These are phyloP conservation scores for Rubus idaeus DNA, from an alignment of 306 rosid species.

Conservation along the genomic window DNA sequence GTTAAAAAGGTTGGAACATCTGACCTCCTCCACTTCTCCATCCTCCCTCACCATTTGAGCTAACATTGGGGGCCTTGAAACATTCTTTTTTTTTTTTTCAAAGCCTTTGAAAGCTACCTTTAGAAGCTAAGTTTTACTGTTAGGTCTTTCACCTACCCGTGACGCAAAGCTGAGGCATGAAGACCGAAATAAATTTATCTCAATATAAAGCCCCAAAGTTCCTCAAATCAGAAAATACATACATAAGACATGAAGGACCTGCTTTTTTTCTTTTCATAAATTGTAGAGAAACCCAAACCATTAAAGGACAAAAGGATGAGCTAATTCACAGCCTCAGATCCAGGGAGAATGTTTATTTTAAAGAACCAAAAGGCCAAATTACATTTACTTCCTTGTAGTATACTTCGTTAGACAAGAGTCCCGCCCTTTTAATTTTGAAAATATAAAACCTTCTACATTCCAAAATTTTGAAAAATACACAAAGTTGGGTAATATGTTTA, in stretches of 20 bases:
- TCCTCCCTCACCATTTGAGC: too few relatives aligned
- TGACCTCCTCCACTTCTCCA: too few relatives aligned
- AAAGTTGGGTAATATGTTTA: background rate
- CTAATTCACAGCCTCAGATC: background rate
- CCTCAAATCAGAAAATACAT: too few relatives aligned
- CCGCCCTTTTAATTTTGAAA: background rate
- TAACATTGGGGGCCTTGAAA: too few relatives aligned
- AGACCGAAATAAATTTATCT: too few relatives aligned
- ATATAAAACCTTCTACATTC: background rate
- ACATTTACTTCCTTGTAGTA: background rate
- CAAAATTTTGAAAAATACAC: background rate
- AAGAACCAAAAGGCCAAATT: background rate
- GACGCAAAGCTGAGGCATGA: too few relatives aligned
- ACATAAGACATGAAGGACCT: background rate
- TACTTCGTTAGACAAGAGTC: background rate
- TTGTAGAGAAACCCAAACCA: background rate
- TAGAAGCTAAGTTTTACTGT: too few relatives aligned
- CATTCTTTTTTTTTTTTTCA: too few relatives aligned
- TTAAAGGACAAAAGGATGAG: background rate
- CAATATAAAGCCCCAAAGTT: too few relatives aligned
- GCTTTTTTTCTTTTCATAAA: background rate
- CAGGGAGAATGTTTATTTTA: background rate
- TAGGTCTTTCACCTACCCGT: too few relatives aligned
- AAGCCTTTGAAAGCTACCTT: too few relatives aligned
- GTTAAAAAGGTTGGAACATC: too few relatives aligned